A percentile compares a stretch with the other conserved stretches of the same genome.
phyloP scores from a whole-genome alignment of 805 yeast genomes.

The Barnettozyma wickerhamii region DNA sequence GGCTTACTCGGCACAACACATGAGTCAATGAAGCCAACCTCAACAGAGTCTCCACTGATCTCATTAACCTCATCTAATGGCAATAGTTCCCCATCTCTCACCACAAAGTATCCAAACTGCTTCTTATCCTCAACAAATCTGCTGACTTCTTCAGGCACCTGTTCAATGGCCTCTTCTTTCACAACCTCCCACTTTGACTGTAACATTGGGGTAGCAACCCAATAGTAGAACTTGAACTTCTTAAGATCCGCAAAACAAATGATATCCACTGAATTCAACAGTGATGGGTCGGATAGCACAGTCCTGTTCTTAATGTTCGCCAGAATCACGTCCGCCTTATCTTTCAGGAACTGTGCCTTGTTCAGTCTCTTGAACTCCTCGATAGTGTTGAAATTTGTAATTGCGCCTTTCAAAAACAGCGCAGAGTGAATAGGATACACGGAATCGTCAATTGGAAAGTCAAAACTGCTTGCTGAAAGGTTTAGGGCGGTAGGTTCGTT shows the following conservation, averaged over 20 bases:
- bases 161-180: constrained; percentile 1
- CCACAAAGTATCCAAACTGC: constrained; percentile 26
- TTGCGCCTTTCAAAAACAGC: constrained; percentile 32
- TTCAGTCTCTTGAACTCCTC: constrained; percentile 76
- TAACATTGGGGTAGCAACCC: constrained; percentile 80
- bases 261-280: constrained; percentile 41
- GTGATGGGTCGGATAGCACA: constrained; percentile 35
- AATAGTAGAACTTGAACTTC: constrained; percentile 80
- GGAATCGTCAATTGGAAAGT: constrained; percentile 4
- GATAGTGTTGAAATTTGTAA: constrained; percentile 71
- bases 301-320: constrained; percentile 30
- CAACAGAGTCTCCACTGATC: constrained; percentile 2
- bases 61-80: constrained; percentile 16
- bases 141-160: constrained; percentile 11
- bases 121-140: constrained; percentile 12
- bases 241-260: constrained; percentile 85
- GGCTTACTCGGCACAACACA: constrained; percentile 34
- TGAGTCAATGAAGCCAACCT: constrained; percentile 36
- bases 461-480: constrained; percentile 29
- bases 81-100: constrained; percentile 14
- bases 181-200: constrained; percentile 43
- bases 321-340: constrained; percentile 31
- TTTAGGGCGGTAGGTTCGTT: constrained; percentile 29
- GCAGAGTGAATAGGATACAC: constrained; percentile 20
- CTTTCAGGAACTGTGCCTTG: constrained; percentile 53